Evolutionary conservation across 2,329 filamentous ascomycete species (phyloP).

Genomic region (Fusarium udum): DNA sequence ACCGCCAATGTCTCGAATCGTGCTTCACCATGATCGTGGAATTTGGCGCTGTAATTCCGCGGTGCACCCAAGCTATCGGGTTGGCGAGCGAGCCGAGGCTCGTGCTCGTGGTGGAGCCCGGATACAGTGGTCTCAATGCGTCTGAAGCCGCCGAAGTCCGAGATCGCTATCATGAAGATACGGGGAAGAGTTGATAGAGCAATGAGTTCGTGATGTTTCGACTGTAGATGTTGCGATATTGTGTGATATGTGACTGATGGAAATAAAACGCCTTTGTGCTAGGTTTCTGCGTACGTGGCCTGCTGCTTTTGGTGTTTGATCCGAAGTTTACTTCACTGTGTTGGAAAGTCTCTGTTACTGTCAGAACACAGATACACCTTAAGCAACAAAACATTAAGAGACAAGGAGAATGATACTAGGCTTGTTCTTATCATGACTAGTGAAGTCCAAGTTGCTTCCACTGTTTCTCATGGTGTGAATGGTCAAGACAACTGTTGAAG

Average conservation of each 20-base stretch:
- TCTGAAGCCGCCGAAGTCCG: background rate
- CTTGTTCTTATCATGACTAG: accelerated
- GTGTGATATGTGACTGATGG: background rate
- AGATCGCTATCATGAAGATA: background rate
- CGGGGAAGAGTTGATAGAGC: background rate
- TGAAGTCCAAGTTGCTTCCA: accelerated
- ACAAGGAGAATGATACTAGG: accelerated
- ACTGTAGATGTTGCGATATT: too few species aligned
- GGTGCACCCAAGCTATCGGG: background rate
- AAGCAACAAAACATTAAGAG: accelerated
- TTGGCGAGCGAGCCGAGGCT: background rate
- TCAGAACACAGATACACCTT: background rate
- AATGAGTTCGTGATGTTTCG: background rate
- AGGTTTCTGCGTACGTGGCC: too few species aligned
- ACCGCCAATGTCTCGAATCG: background rate
- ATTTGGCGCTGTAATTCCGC: background rate
- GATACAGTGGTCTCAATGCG: background rate
- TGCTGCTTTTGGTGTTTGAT: too few species aligned
- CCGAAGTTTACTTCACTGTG: accelerated
- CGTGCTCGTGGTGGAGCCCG: background rate
- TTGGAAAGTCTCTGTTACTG: accelerated
- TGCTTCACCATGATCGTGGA: background rate
- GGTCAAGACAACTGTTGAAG: background rate
- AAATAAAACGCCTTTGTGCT: background rate
- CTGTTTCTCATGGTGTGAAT: accelerated